Evolutionary conservation across 2,329 filamentous ascomycete genomes (phyloP), one percentile per base, ranked within the genome.

Genomic region (Paecilomyces fulvus): DNA sequence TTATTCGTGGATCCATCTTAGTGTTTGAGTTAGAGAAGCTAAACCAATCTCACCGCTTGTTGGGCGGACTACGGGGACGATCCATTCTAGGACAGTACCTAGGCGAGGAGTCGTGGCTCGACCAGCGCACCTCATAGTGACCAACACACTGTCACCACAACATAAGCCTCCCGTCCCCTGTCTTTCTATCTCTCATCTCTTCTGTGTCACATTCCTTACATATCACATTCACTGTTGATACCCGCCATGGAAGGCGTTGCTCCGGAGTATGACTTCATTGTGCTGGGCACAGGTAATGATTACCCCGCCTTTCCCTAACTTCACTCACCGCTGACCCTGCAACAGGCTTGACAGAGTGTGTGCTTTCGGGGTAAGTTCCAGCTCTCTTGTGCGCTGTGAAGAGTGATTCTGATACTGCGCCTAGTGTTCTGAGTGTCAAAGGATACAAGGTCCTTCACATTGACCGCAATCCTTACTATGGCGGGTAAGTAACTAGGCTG

Each of bases 391-490:
- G 54, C 56, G 30, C 30, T 30, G 17, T 23, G 33, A 20, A 21
- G 28, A 53, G 1, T 60, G 50, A 51, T 51, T 64, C 53, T 57
- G 64, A 63, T 53, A 37, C 53, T 55, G 14, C 52, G 53, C 63
- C 59, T 68, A 91, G 92, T 77, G 92, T 99, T 60, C 80, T 97
- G 73, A 96, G 91, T 80, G 92, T 97, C 69, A 96, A 97, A 82
- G 92, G 92, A 75, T 92, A 95, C 83, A 97, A 97, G 81, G 94
- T 99, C 71, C 84, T 99, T 63, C 94, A 99, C 80, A 96, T 99
- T 74, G 94, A 97, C 79, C 88, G 92, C 73, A 97, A 97, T 74
- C 90, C 95, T 75, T 92, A 97, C 80, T 97, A 96, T 72, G 94
- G 94, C 83, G 94, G 90, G 92, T 95, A 79, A 69, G 88, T 81